Evolutionary conservation across 768 basidiomycete species (phyloP), one percentile per base, ranked within the genome.

Genomic region (Naganishia kalamii): DNA sequence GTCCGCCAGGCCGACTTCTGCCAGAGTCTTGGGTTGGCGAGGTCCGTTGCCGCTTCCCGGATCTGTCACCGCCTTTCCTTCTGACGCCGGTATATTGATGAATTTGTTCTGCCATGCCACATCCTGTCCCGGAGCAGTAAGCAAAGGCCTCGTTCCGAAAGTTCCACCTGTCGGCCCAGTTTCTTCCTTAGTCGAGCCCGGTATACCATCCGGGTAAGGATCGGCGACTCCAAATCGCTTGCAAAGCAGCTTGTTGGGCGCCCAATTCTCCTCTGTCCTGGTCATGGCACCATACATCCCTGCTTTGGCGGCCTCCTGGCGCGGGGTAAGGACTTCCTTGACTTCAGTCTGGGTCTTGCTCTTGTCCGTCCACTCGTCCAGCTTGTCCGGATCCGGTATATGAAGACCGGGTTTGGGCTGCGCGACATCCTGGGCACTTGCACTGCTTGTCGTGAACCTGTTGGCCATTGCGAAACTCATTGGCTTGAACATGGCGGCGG

Each of bases 271-370:
- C 35, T 82, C 79, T 68, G 89, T 88, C 41, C 94, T 81, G 33
- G 96, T 99, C 75, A 93, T 79, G 15, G 84, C 81, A 0, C 96
- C 96, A 74, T 87, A 98, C 89, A 94, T 92, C 27, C 91, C 92
- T 75, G 87, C 76, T 30, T 83, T 81, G 11, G 90, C 92, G 0
- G 96, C 93, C 69, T 89, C 81, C 69, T 84, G 86, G 72, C 87
- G 87, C 4, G 92, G 90, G 19, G 83, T 87, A 68, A 77, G 30
- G 43, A 66, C 59, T 48, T 87, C 83, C 50, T 87, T 84, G 69
- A 87, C 83, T 66, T 79, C 76, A 40, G 63, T 44, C 44, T 68
- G 68, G 10, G 79, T 75, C 66, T 78, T 73, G 65, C 81, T 80
- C 62, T 81, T 79, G 49, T 83, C 81, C 63, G 78, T 78, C 17